Percentiles rank a stretch among this genome's conserved stretches.
Conservation (phyloP, 352 stramenopile genomes). For the Phytophthora sansomeana region DNA sequence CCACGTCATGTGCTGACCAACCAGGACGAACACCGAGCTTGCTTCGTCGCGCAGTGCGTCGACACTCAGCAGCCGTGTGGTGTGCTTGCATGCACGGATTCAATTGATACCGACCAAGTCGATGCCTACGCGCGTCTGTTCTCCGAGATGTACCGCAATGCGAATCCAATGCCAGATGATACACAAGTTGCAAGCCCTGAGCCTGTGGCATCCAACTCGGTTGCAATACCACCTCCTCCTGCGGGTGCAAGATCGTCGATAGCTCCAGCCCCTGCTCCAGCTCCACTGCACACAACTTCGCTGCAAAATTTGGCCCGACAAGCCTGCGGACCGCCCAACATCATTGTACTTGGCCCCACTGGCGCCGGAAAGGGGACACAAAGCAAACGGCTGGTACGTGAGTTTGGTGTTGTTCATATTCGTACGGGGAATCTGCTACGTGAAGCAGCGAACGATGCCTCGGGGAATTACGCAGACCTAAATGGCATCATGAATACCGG, state of each 20-base stretch:
- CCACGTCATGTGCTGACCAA: constrained; percentile 37
- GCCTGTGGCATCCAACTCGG: neutral
- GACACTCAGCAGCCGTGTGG: constrained; percentile 37
- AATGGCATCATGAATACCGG: constrained; percentile 90
- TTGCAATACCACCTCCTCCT: constrained; percentile 7
- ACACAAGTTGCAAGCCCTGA: neutral
- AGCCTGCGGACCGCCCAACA: constrained; percentile 45
- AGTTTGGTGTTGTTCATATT: constrained; percentile 93
- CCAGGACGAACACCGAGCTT: constrained; percentile 63
- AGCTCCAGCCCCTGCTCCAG: constrained; percentile 18
- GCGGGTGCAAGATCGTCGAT: constrained; percentile 18
- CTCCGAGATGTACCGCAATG: constrained; percentile 62
- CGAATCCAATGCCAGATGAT: constrained; percentile 26
- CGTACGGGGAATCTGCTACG: constrained; percentile 94
- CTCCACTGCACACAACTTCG: neutral
- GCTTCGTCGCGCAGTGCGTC: constrained; percentile 60
- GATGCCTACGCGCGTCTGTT: constrained; percentile 67
- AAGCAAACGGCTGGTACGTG: constrained; percentile 87
- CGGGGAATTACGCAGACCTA: constrained; percentile 68
- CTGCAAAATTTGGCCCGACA: constrained; percentile 9
- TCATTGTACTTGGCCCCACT: constrained; percentile 93
- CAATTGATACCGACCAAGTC: constrained; percentile 50
- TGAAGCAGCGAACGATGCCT: constrained; percentile 77
- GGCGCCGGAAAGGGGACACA: constrained; percentile 96
- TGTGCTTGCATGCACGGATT: constrained; percentile 60